These are phyloP conservation scores for Aspergillus chevalieri DNA, from an alignment of 2,329 filamentous ascomycete species.

Conservation along the genomic window DNA sequence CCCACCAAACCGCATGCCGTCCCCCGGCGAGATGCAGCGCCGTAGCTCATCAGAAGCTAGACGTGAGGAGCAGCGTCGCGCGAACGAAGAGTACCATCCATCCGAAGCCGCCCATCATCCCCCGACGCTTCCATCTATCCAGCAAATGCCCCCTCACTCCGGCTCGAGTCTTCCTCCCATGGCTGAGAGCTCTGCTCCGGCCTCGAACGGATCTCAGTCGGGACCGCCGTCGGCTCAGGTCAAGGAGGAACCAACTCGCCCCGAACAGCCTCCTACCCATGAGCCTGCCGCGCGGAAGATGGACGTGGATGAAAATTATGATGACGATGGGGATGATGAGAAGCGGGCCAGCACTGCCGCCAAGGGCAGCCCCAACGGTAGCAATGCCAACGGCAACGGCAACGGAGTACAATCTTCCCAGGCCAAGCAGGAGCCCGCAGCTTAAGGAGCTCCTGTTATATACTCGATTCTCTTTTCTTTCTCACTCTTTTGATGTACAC, in stretches of 20 bases:
- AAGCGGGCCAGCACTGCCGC: slow-evolving; percentile 39
- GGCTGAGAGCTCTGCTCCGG: slow-evolving; percentile 38
- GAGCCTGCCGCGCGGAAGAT: slow-evolving; percentile 91
- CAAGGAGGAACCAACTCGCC: slow-evolving; percentile 50
- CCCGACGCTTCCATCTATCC: slow-evolving; percentile 51
- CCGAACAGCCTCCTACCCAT: slow-evolving; percentile 49
- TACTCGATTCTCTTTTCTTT: background rate
- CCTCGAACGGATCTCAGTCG: slow-evolving; percentile 39
- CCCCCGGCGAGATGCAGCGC: slow-evolving; percentile 62
- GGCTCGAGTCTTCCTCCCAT: slow-evolving; percentile 54
- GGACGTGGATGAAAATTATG: slow-evolving; percentile 96
- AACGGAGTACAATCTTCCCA: slow-evolving; percentile 24
- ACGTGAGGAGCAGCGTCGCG: slow-evolving; percentile 63
- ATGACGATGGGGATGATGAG: slow-evolving; percentile 86
- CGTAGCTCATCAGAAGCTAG: slow-evolving; percentile 70
- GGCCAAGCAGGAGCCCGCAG: slow-evolving; percentile 26
- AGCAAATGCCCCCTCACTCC: slow-evolving; percentile 40
- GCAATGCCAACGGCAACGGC: slow-evolving; percentile 20
- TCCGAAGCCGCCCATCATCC: slow-evolving; percentile 88
- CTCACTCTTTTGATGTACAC: background rate
- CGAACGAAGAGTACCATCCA: slow-evolving; percentile 76
- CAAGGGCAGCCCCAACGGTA: slow-evolving; percentile 32
- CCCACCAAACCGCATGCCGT: slow-evolving; percentile 50
- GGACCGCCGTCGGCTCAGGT: slow-evolving; percentile 37
- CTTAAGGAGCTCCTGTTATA: slow-evolving; percentile 10